phyloP scores from a whole-genome alignment of 2,329 filamentous ascomycete genomes.

The Dothistroma septosporum region DNA sequence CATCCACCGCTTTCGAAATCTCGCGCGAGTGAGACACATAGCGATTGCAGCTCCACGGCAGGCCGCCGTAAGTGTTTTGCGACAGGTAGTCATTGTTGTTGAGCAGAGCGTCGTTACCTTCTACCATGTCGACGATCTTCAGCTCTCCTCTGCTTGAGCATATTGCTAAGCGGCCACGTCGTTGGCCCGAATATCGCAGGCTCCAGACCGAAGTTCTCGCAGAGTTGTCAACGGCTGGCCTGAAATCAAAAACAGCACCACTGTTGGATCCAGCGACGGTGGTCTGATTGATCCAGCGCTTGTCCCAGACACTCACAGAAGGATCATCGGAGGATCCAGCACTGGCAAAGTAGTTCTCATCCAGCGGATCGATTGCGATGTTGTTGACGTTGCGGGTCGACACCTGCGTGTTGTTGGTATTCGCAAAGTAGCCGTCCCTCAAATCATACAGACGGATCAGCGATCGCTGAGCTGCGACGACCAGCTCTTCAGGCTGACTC shows the following conservation, averaged over 20 bases:
- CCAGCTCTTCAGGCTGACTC: slow-evolving; percentile 68
- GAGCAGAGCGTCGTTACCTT: slow-evolving; percentile 19
- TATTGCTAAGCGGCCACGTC: slow-evolving; percentile 55
- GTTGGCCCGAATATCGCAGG: slow-evolving; percentile 57
- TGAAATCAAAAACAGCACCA: slow-evolving; percentile 55
- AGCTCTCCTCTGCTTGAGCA: slow-evolving; percentile 58
- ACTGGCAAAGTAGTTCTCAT: slow-evolving; percentile 80
- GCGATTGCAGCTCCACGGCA: slow-evolving; percentile 41
- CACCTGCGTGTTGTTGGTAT: slow-evolving; percentile 38
- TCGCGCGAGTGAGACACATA: slow-evolving; percentile 44
- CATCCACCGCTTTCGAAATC: slow-evolving; percentile 44
- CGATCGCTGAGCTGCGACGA: slow-evolving; percentile 71
- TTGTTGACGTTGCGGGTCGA: slow-evolving; percentile 60
- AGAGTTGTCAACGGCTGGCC: slow-evolving; percentile 49
- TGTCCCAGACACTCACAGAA: slow-evolving; percentile 73
- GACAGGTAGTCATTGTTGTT: slow-evolving; percentile 22
- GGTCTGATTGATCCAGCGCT: slow-evolving; percentile 47
- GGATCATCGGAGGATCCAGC: slow-evolving; percentile 69
- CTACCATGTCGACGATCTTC: slow-evolving; percentile 39
- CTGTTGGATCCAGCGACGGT: slow-evolving; percentile 53
- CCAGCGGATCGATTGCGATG: slow-evolving; percentile 71
- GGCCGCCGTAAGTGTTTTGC: slow-evolving; percentile 30
- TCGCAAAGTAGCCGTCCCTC: slow-evolving; percentile 41
- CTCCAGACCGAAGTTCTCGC: slow-evolving; percentile 57
- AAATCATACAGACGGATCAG: slow-evolving; percentile 75